Base-by-base conservation (phyloP, 2,329 filamentous ascomycete species). In the Dothideomycetes sp. region DNA sequence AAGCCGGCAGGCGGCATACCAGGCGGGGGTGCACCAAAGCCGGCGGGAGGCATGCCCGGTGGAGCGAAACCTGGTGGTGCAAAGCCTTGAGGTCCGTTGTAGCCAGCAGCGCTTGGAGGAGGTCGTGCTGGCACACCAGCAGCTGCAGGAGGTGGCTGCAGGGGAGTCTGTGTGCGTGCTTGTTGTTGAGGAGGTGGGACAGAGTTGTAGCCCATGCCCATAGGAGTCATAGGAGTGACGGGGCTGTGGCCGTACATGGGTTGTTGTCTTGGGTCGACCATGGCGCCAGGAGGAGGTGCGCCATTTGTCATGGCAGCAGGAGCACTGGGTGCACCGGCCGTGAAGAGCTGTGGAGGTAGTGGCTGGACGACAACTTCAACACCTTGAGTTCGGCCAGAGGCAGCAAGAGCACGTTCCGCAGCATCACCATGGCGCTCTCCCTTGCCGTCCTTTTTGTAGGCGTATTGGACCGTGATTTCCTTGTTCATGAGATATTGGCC, bases 371-470 rank as follows among this genome's bases (percentile, higher is more conserved):
- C 81, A 27, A 87, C 83, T 38, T 86, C 77, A 45, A 98, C 84
- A 54, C 94, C 94, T 61, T 95, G 85, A 58, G 88, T 89, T 65
- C 89, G 89, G 42, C 88, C 91, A 63, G 95, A 84, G 19, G 83
- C 80, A 19, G 91, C 91, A 34, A 98, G 75, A 68, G 86, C 83
- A 55, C 91, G 74, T 65, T 98, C 91, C 19, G 91, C 91, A 52
- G 87, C 76, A 59, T 98, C 91, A 52, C 91, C 91, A 58, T 98
- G 91, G 43, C 91, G 73, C 65, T 96, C 89, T 52, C 89, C 89
- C 66, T 94, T 94, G 50, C 91, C 91, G 55, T 98, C 91, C 65
- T 96, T 96, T 72, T 98, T 98, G 74, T 94, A 96, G 30, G 91
- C 91, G 61, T 96, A 98, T 63, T 96, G 89, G 33, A 98, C 91